Conservation (phyloP, 2,329 filamentous ascomycete genomes). For the Emergomyces orientalis region DNA sequence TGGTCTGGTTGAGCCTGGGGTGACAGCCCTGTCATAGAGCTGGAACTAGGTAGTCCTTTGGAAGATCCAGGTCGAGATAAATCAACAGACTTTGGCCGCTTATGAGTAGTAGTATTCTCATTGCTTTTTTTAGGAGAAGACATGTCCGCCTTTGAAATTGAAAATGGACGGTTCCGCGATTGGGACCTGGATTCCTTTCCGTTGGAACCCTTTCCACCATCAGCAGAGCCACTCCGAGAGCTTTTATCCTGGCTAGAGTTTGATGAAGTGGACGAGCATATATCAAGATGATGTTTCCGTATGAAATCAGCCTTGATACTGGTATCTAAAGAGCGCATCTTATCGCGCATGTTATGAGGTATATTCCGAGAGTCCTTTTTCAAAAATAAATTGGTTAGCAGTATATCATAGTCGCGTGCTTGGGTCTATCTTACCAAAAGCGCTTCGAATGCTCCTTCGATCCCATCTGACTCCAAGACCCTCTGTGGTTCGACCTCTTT, state of each 20-base stretch:
- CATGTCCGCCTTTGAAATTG: constrained; percentile 57
- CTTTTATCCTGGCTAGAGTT: constrained; percentile 23
- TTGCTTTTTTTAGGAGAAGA: constrained; percentile 65
- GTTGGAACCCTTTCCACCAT: not conserved
- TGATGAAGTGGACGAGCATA: constrained; percentile 41
- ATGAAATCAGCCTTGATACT: constrained; percentile 96
- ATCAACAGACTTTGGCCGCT: constrained; percentile 64
- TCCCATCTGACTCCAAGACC: constrained; percentile 42
- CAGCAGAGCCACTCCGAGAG: not conserved
- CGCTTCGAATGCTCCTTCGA: constrained; percentile 55
- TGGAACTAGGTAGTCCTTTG: constrained; percentile 45
- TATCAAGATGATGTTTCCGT: constrained; percentile 69
- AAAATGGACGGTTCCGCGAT: constrained; percentile 68
- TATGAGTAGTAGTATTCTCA: constrained; percentile 55
- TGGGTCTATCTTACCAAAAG: constrained; percentile 47
- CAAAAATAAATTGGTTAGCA: not conserved
- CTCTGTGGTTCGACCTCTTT: constrained; percentile 38
- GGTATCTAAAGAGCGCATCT: constrained; percentile 81
- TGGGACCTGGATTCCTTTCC: constrained; percentile 38
- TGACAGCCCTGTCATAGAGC: constrained; percentile 53
- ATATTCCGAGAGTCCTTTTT: constrained; percentile 79
- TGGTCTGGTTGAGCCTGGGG: constrained; percentile 47
- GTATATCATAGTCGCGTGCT: constrained; percentile 44
- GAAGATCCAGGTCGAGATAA: constrained; percentile 55
- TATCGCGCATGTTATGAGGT: constrained; percentile 83